phyloP scores from a whole-genome alignment of 768 basidiomycete genomes.

The Tricholoma hemisulphureum region DNA sequence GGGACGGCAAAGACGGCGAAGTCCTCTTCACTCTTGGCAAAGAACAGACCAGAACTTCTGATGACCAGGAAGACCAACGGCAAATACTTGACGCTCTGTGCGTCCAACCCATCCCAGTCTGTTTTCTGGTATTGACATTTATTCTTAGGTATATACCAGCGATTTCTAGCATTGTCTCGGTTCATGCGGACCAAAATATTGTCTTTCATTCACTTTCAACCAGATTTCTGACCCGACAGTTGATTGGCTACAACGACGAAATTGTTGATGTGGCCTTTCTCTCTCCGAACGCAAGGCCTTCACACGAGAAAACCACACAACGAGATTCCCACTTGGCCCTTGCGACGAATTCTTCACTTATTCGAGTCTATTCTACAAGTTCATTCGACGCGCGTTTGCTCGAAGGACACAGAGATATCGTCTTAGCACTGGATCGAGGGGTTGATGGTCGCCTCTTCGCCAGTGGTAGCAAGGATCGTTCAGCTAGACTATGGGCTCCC shows the following conservation, averaged over 20 bases:
- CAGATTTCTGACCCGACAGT: constrained; percentile 64
- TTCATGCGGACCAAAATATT: constrained; percentile 97
- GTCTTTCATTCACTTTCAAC: constrained; percentile 81
- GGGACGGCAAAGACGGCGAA: constrained; percentile 72
- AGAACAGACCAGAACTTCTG: constrained; percentile 43
- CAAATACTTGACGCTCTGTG: constrained; percentile 85
- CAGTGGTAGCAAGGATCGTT: constrained; percentile 90
- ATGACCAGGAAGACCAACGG: constrained; percentile 71
- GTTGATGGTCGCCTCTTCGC: constrained; percentile 70
- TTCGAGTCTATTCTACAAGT: constrained; percentile 80
- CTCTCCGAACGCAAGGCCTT: constrained; percentile 32
- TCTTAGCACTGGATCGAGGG: constrained; percentile 77
- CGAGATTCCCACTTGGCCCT: constrained; percentile 80
- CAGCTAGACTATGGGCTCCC: constrained; percentile 81
- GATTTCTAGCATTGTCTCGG: constrained; percentile 66
- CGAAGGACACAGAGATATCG: constrained; percentile 88
- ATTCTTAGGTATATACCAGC: constrained; percentile 63
- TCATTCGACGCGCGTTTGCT: constrained; percentile 83
- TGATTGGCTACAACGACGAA: constrained; percentile 98
- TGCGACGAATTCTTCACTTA: constrained; percentile 96
- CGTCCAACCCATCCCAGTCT: constrained; percentile 32
- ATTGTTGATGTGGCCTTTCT: constrained; percentile 89
- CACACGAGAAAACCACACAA: constrained; percentile 17
- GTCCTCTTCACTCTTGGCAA: constrained; percentile 60
- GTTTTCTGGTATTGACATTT: constrained; percentile 12